Evolutionary conservation across 108 stramenopile genomes (phyloP), one percentile per base, ranked within the genome.

Genomic region (Parietichytrium sp.): DNA sequence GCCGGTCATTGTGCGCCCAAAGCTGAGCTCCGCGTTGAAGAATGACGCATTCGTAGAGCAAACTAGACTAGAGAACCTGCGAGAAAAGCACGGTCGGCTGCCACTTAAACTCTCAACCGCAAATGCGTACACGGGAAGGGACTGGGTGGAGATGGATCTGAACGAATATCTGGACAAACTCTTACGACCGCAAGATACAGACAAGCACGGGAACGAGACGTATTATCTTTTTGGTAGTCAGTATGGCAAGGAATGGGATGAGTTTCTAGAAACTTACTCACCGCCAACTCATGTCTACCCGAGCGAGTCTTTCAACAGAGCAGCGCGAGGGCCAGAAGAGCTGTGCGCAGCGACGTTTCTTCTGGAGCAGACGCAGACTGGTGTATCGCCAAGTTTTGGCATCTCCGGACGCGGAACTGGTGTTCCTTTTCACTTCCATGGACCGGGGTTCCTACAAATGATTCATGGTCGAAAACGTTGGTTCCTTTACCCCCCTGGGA

Each of bases 391-490:
- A 6, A 72, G 61, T 42, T 72, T 72, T 27, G 61, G 61, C 15
- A 10, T 72, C 20, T 33, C 61, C 42, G 61, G 61, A 42, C n/a
- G 38, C 6, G 61, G 61, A 10, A 72, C 61, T n/a, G 84, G 84
- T 20, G 84, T 85, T 8, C n/a, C 52, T 2, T 85, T 82, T 31
- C 84, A 85, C 52, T 51, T 33, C 3, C 84, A 85, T 54, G 84
- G 81, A 42, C 50, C 61, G 16, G 84, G 84, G 18, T 85, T 85
- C 80, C 18, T 49, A 7, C 81, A 85, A 25, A 45, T 79, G 20
- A 33, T 85, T 18, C 52, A 54, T 38, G 84, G 84, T 38, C 55
- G 61, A 3, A 85, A 85, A 45, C 84, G 84, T 4, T 85, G 82
- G 82, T n/a, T 82, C 16, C 81, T 85, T 18, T 85, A 82, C 51